A percentile compares a stretch with the other conserved stretches of the same genome.
Evolutionary conservation across 805 yeast genomes (phyloP).

Genomic region (Zygoascus ofunaensis): DNA sequence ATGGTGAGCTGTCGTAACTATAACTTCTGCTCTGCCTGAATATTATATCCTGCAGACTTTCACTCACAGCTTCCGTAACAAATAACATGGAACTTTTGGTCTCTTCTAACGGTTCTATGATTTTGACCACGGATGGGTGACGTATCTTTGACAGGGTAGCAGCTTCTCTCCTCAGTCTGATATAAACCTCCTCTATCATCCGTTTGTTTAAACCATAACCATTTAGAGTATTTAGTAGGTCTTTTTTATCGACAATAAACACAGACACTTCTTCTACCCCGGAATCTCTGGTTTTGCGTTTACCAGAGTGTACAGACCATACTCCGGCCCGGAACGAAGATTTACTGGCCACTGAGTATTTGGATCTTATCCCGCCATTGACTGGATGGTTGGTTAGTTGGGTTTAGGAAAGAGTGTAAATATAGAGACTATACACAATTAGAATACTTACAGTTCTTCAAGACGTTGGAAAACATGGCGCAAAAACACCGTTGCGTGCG

Average conservation of each 20-base stretch:
- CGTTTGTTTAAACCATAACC: conserved; percentile 44
- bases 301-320: conserved; percentile 84
- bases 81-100: conserved; percentile 67
- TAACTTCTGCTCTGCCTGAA: conserved; percentile 19
- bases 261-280: conserved; percentile 49
- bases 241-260: conserved; percentile 76
- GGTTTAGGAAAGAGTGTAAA: too few relatives aligned
- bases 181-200: conserved; percentile 51
- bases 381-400: conserved; percentile 6
- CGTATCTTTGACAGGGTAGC: conserved; percentile 67
- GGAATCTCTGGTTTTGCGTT: conserved; percentile 36
- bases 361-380: conserved; percentile 24
- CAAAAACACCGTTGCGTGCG: too few relatives aligned
- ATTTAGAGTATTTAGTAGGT: conserved; percentile 48
- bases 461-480: conserved; percentile 14
- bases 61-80: conserved; percentile 72
- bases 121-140: conserved; percentile 79
- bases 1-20: background rate
- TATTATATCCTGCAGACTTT: conserved; percentile 41
- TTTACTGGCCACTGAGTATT: conserved; percentile 59
- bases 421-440: background rate
- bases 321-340: conserved; percentile 69
- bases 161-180: conserved; percentile 57
- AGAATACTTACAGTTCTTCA: conserved; percentile 17
- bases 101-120: conserved; percentile 86